phyloP scores from a whole-genome alignment of 306 rosid species.

The Malus sylvestris region DNA sequence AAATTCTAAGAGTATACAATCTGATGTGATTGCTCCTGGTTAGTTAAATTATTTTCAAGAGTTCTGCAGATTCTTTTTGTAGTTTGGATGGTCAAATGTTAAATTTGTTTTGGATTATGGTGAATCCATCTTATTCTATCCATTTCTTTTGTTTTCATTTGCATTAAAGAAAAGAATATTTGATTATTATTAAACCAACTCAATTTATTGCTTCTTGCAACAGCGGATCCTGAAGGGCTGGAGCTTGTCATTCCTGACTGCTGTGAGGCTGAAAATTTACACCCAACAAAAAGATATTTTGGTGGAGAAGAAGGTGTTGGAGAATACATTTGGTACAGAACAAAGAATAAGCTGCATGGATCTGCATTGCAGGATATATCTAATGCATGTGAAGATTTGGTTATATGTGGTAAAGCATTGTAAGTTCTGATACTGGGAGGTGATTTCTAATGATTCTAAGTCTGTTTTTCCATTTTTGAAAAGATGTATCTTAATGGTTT shows the following conservation, averaged over 20 bases:
- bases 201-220: not conserved
- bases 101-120: not conserved
- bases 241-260: conserved; percentile 74
- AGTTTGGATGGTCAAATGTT: not conserved
- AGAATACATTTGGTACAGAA: conserved; percentile 68
- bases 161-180: not conserved
- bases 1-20: conserved; percentile 41
- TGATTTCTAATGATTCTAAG: conserved; percentile 14
- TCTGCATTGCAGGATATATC: conserved; percentile 52
- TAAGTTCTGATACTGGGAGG: conserved; percentile 37
- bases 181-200: not conserved
- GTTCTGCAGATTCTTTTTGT: not conserved
- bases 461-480: conserved; percentile 3
- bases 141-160: not conserved
- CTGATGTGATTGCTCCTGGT: conserved; percentile 74
- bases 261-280: conserved; percentile 45
- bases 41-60: conserved; percentile 6
- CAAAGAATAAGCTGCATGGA: conserved; percentile 56
- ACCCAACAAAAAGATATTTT: conserved; percentile 58
- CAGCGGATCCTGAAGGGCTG: conserved; percentile 81
- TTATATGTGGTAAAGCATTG: conserved; percentile 54
- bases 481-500: conserved; percentile 14
- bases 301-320: conserved; percentile 95
- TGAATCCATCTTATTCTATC: not conserved
- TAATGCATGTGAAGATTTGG: conserved; percentile 44